phyloP scores from a whole-genome alignment of 202 grass and related monocot genomes.

The Carex sylvatica region DNA sequence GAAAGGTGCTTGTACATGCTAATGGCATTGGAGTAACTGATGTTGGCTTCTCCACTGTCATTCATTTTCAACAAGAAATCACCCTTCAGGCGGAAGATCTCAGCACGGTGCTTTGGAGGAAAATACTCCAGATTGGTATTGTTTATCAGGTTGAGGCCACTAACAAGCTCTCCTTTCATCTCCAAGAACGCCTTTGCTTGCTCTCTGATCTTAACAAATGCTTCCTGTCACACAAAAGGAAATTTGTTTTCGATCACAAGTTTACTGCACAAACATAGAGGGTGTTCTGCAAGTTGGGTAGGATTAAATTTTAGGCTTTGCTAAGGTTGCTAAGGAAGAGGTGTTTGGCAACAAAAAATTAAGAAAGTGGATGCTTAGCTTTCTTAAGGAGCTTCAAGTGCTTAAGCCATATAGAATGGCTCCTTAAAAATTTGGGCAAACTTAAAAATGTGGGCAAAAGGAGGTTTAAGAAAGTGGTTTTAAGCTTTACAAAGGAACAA shows the following conservation, averaged over 20 bases:
- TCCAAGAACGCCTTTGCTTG: conserved; percentile 97
- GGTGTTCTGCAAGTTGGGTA: too few relatives aligned
- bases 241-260: conserved; percentile 14
- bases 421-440: too few relatives aligned
- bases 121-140: conserved; percentile 98
- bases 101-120: conserved; percentile 91
- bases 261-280: background rate
- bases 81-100: conserved; percentile 95
- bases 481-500: too few relatives aligned
- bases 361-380: too few relatives aligned
- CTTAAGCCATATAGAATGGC: too few relatives aligned
- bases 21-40: conserved; percentile 80
- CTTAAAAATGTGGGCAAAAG: too few relatives aligned
- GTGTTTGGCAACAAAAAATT: too few relatives aligned
- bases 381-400: too few relatives aligned
- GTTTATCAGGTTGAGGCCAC: conserved; percentile 87
- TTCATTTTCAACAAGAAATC: conserved; percentile 92
- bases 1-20: conserved; percentile 90
- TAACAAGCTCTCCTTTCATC: conserved; percentile 94
- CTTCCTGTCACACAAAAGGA: conserved; percentile 49
- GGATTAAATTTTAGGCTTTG: too few relatives aligned
- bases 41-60: conserved; percentile 67
- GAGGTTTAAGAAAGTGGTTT: too few relatives aligned
- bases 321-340: too few relatives aligned
- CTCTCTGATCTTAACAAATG: conserved; percentile 99